Percentiles rank a stretch among this genome's conserved stretches.
phyloP scores from a whole-genome alignment of 208 protist species.

The Acanthamoeba sp. region DNA sequence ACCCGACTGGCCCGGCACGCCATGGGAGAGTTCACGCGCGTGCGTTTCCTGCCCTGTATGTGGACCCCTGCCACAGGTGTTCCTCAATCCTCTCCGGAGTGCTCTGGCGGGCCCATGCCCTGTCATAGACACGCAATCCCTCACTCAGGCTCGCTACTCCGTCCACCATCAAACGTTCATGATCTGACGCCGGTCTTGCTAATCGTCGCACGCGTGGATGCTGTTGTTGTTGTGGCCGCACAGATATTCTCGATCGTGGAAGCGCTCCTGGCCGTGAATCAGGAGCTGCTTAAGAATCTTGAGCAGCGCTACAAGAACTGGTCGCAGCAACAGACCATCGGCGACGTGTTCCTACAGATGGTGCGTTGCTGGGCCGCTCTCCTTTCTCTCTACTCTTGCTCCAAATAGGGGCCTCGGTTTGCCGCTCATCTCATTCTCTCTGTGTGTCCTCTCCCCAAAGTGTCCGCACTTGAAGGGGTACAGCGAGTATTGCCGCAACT shows the following conservation, averaged over 20 bases:
- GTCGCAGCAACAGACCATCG: conserved; percentile 37
- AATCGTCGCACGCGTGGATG: too few relatives aligned
- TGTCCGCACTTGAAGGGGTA: conserved; percentile 58
- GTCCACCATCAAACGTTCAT: neutral
- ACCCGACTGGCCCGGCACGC: too few relatives aligned
- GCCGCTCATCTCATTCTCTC: neutral
- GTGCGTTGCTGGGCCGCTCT: conserved; percentile 9
- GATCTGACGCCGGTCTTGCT: neutral
- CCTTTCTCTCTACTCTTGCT: neutral
- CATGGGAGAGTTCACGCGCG: too few relatives aligned
- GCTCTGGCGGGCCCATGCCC: neutral
- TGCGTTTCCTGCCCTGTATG: too few relatives aligned
- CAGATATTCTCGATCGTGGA: conserved; percentile 68
- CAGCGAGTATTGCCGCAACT: conserved; percentile 65
- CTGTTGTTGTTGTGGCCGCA: neutral
- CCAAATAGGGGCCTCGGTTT: neutral
- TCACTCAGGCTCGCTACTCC: neutral
- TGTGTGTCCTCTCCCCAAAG: neutral
- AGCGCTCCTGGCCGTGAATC: conserved; percentile 34
- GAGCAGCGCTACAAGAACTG: conserved; percentile 39
- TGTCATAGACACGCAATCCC: conserved; percentile 39
- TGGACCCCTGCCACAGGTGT: neutral
- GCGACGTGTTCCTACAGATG: conserved; percentile 57
- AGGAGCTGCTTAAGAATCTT: conserved; percentile 20
- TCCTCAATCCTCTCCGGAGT: conserved; percentile 24